Percentiles rank a stretch among this genome's conserved stretches.
Conservation (phyloP, 2,329 filamentous ascomycete genomes). For the Colletotrichum chrysophilum region DNA sequence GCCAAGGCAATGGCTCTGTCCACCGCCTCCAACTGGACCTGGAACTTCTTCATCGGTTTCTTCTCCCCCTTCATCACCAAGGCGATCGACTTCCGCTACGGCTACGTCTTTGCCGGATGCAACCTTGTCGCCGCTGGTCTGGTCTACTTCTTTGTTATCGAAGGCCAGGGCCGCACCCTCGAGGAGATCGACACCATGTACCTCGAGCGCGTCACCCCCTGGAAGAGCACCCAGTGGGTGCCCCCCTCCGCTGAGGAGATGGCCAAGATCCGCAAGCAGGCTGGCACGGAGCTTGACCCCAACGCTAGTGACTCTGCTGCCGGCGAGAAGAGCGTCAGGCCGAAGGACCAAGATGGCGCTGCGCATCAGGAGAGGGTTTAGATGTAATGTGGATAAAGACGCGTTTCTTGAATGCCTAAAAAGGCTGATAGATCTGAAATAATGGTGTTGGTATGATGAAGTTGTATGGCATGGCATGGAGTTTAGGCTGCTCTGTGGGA, state of each 20-base stretch:
- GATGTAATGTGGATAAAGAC: background rate
- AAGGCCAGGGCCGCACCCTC: conserved; percentile 73
- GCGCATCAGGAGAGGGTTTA: conserved; percentile 15
- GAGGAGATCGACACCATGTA: conserved; percentile 87
- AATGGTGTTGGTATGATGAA: background rate
- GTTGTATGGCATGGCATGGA: background rate
- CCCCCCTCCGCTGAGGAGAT: conserved; percentile 49
- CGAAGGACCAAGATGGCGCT: background rate
- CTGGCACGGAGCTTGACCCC: conserved; percentile 42
- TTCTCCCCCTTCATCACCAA: conserved; percentile 81
- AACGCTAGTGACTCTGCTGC: background rate
- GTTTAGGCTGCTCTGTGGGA: background rate
- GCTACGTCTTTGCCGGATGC: conserved; percentile 78
- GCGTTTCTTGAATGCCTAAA: background rate
- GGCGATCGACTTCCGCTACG: conserved; percentile 74
- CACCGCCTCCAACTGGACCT: conserved; percentile 69
- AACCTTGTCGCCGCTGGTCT: conserved; percentile 68
- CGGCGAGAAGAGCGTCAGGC: conserved; percentile 3
- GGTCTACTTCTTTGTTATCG: conserved; percentile 80
- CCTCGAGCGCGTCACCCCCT: conserved; percentile 66
- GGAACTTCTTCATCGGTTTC: conserved; percentile 79
- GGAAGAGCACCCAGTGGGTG: conserved; percentile 63
- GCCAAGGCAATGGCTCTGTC: conserved; percentile 65
- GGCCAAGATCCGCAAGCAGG: conserved; percentile 43
- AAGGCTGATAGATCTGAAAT: background rate